Conservation (phyloP, 495 filamentous ascomycete species). For the Venustampulla echinocandica region DNA sequence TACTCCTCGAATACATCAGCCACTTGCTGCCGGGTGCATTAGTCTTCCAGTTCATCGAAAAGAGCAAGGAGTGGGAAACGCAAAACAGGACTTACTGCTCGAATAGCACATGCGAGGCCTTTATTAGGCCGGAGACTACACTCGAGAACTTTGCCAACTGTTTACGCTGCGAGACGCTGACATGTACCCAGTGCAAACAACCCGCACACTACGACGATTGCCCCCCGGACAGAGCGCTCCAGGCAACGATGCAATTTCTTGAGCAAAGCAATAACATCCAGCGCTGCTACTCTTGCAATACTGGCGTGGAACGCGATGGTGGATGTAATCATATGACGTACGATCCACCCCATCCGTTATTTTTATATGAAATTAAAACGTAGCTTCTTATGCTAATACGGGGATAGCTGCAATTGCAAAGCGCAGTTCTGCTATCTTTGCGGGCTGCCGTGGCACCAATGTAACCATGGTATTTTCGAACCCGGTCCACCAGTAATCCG, state of each 20-base stretch:
- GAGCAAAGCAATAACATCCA: not conserved
- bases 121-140: not conserved
- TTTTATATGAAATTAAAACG: not conserved
- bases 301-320: not conserved
- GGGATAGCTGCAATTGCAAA: not conserved
- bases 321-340: not conserved
- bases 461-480: too few species aligned
- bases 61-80: not conserved
- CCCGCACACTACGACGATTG: not conserved
- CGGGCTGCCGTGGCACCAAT: too few species aligned
- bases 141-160: not conserved
- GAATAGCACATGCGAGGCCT: not conserved
- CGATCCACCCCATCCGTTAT: not conserved
- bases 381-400: too few species aligned
- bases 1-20: not conserved
- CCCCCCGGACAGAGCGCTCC: not conserved
- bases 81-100: not conserved
- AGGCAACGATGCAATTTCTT: not conserved
- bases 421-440: not conserved
- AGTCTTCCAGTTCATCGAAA: not conserved
- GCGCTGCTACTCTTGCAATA: not conserved
- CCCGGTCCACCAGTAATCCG: too few species aligned
- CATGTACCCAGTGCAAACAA: not conserved
- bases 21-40: not conserved
- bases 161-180: not conserved